Conservation (phyloP, 306 rosid genomes). For the Betula pendula region DNA sequence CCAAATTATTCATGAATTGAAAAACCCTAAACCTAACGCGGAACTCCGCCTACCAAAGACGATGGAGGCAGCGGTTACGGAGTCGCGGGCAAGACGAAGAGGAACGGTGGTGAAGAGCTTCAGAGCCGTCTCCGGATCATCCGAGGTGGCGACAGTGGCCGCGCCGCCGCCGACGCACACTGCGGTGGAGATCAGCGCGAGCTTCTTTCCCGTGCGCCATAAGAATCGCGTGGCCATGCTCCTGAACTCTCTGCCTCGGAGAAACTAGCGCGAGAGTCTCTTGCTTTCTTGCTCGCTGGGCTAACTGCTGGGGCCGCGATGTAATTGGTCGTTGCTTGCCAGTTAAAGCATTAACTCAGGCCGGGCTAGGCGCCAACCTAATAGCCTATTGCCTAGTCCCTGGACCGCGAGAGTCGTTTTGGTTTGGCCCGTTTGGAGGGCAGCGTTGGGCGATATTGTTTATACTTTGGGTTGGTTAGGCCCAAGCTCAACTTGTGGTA, state of each 20-base stretch:
- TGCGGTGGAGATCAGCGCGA: conserved; percentile 56
- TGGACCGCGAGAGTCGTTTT: no score
- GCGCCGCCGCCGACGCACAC: conserved; percentile 61
- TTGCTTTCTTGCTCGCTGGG: neutral
- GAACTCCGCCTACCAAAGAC: conserved; percentile 55
- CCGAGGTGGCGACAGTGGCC: conserved; percentile 70
- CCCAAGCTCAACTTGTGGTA: neutral
- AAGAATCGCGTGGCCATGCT: conserved; percentile 62
- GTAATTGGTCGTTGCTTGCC: no score
- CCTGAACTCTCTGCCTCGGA: neutral
- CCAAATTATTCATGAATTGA: neutral
- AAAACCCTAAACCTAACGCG: neutral
- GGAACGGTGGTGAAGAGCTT: conserved; percentile 78
- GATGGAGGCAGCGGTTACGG: conserved; percentile 69
- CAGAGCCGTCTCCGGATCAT: conserved; percentile 66
- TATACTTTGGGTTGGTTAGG: no score
- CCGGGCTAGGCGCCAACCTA: no score
- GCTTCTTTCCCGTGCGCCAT: conserved; percentile 73
- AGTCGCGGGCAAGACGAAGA: conserved; percentile 70
- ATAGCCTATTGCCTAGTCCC: no score
- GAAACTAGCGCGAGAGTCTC: neutral
- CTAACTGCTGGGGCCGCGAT: no score
- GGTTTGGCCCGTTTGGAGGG: no score
- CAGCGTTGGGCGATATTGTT: no score
- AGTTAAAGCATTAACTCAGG: no score